Evolutionary conservation across 345 rosid species (phyloP), one percentile per base, ranked within the genome.

Genomic region (Abelmoschus esculentus): DNA sequence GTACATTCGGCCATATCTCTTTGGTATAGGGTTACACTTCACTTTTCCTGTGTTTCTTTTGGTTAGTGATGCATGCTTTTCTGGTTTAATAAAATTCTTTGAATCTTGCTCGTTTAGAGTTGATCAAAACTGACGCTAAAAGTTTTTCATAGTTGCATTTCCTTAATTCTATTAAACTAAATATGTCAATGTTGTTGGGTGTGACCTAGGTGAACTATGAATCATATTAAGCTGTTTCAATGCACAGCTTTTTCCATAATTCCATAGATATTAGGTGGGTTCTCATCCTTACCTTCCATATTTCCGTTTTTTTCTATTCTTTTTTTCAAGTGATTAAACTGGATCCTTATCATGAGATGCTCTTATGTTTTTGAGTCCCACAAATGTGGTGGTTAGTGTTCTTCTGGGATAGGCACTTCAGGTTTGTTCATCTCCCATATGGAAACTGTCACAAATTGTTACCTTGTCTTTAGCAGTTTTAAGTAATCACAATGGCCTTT

Each of bases 71-170:
- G 42, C 7, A 36, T 6, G 34, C 2, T 36, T 8, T 36, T 36
- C 9, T 36, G 9, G 10, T 36, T 36, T 36, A 36, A 36, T 36
- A 8, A 93, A 36, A 36, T 36, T 36, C 1, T 0, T 9, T 36
- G 42, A 36, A 80, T 78, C 96, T 38, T 91, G 89, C 78, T 90
- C 97, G 52, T 93, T 93, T 76, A 97, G 97, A 46, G 96, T 93
- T 59, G 98, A 91, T 87, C 98, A 97, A 63, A 89, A 92, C 70
- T 93, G 98, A 97, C 97, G 97, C 68, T 97, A 97, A 79, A n/a
- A 93, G 38, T 34, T 96, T 96, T 70, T 15, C 97, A 34, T 96
- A 93, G 77, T 80, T 93, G 76, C 97, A 97, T 19, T 93, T 89
- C 80, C 61, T 93, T 73, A 93, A 91, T 81, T 93, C 98, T 70